Conservation (phyloP, 1,139 yeast genomes). For the Suhomyces bokatorum region DNA sequence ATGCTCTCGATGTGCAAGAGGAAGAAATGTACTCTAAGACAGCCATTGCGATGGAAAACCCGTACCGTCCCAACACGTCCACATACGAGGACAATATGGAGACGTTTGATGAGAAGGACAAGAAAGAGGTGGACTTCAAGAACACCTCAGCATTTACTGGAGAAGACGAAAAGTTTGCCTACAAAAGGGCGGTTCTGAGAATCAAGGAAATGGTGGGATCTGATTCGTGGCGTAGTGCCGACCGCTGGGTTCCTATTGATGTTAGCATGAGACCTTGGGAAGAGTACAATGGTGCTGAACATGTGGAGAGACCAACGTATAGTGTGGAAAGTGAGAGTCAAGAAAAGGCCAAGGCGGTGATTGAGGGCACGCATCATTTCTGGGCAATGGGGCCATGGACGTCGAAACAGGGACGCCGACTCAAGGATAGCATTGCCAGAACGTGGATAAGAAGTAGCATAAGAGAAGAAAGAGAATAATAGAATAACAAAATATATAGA, state of each 20-base stretch:
- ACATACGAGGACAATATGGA: conserved; percentile 53
- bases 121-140: conserved; percentile 37
- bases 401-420: conserved; percentile 40
- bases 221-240: conserved; percentile 47
- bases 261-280: conserved; percentile 65
- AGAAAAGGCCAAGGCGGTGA: conserved; percentile 45
- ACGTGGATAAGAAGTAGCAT: conserved; percentile 42
- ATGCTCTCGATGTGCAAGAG: conserved; percentile 51
- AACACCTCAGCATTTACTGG: conserved; percentile 65
- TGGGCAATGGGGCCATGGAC: conserved; percentile 71
- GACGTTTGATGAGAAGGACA: conserved; percentile 32
- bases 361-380: conserved; percentile 50
- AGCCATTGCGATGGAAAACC: conserved; percentile 56
- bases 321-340: neutral
- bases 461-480: conserved; percentile 4
- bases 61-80: conserved; percentile 70
- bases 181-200: conserved; percentile 68
- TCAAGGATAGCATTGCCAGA: conserved; percentile 55
- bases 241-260: conserved; percentile 59
- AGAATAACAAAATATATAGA: neutral
- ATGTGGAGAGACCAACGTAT: neutral
- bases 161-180: conserved; percentile 77
- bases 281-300: neutral
- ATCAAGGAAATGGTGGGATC: conserved; percentile 68
- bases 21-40: conserved; percentile 73